Evolutionary conservation across 2,329 filamentous ascomycete genomes (phyloP).

Genomic region (Alternaria sp.): DNA sequence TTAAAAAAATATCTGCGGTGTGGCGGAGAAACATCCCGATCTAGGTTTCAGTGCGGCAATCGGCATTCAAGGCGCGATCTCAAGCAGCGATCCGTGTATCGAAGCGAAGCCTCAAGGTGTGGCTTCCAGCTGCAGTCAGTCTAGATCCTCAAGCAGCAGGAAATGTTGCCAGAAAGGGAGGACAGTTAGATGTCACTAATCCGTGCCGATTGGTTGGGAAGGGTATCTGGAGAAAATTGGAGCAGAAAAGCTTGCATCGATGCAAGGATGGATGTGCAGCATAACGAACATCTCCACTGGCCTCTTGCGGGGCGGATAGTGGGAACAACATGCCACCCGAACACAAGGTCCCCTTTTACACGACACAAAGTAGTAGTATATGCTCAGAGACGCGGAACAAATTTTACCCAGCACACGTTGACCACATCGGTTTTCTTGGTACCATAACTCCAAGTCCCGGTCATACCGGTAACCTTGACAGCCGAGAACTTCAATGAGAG

Average conservation of each 20-base stretch:
- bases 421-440: background rate
- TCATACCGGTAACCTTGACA: background rate
- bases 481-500: background rate
- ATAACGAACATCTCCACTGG: slow-evolving; percentile 17
- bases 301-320: slow-evolving; percentile 10
- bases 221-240: slow-evolving; percentile 20
- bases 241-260: slow-evolving; percentile 19
- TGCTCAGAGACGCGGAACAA: background rate
- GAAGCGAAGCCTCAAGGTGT: slow-evolving; percentile 9
- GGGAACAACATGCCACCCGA: slow-evolving; percentile 13
- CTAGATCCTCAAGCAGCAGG: background rate
- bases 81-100: background rate
- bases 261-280: slow-evolving; percentile 8
- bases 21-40: background rate
- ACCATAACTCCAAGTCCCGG: background rate
- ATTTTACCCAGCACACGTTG: background rate
- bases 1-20: background rate
- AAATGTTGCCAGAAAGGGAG: background rate
- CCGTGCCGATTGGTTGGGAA: slow-evolving; percentile 5
- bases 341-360: background rate
- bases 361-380: background rate
- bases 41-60: background rate
- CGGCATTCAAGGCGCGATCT: slow-evolving; percentile 1
- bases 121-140: background rate
- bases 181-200: slow-evolving; percentile 6